Evolutionary conservation across 2,329 filamentous ascomycete genomes (phyloP).

Genomic region (Beauveria pseudobassiana): DNA sequence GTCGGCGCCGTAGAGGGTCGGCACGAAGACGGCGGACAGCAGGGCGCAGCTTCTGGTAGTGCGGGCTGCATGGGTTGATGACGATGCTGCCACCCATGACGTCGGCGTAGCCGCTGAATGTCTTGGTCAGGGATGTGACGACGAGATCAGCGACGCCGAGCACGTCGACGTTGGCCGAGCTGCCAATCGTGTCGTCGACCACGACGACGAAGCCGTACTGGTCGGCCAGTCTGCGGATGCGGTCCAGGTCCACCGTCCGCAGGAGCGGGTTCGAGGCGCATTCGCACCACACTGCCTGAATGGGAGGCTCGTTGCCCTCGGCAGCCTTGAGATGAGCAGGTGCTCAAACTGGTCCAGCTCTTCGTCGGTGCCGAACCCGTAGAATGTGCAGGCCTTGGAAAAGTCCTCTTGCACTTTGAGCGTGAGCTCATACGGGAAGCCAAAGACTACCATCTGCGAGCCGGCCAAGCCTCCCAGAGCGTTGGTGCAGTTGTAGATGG

Average conservation of each 20-base stretch:
- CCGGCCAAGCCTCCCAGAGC: conserved; percentile 26
- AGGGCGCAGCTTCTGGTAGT: conserved; percentile 30
- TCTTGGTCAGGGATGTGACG: conserved; percentile 48
- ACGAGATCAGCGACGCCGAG: conserved; percentile 41
- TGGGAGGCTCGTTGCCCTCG: conserved; percentile 35
- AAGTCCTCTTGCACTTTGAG: conserved; percentile 40
- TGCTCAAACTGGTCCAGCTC: conserved; percentile 37
- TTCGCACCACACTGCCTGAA: conserved; percentile 9
- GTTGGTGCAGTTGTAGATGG: conserved; percentile 37
- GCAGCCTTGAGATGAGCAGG: conserved; percentile 35
- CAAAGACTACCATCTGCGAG: conserved; percentile 30
- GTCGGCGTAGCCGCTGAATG: conserved; percentile 49
- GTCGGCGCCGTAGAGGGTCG: conserved; percentile 23
- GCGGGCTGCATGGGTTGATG: conserved; percentile 38
- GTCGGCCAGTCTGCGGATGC: conserved; percentile 32
- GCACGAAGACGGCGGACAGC: conserved; percentile 13
- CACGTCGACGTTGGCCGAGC: conserved; percentile 43
- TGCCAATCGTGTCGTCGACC: conserved; percentile 41
- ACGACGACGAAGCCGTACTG: conserved; percentile 38
- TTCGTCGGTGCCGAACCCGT: conserved; percentile 34
- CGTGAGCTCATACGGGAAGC: conserved; percentile 46
- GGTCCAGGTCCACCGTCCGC: conserved; percentile 25
- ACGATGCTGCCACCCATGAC: conserved; percentile 45
- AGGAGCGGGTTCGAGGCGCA: conserved; percentile 25
- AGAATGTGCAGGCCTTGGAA: conserved; percentile 37